These are phyloP conservation scores for Remersonia thermophila DNA, from an alignment of 2,329 filamentous ascomycete genomes.

Conservation along the genomic window DNA sequence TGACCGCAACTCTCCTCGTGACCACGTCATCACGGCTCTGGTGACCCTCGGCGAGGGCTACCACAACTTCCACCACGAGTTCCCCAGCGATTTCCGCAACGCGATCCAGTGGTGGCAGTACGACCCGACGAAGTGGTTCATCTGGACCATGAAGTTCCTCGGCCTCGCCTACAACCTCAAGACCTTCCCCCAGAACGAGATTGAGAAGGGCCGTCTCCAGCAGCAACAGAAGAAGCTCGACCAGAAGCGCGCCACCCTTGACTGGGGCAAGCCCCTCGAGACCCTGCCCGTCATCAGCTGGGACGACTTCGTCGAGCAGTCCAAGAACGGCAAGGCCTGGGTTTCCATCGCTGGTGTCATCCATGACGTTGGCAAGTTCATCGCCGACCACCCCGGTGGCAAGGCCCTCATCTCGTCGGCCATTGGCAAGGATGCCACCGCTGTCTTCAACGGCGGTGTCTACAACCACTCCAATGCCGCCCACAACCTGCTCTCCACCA, in stretches of 20 bases:
- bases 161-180: slow-evolving; percentile 79
- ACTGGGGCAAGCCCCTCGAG: slow-evolving; percentile 79
- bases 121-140: slow-evolving; percentile 83
- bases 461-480: slow-evolving; percentile 85
- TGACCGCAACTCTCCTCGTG: slow-evolving; percentile 81
- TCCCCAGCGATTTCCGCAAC: slow-evolving; percentile 86
- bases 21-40: slow-evolving; percentile 75
- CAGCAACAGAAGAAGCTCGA: slow-evolving; percentile 89
- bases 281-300: slow-evolving; percentile 76
- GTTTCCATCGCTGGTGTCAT: slow-evolving; percentile 73
- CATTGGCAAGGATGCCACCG: slow-evolving; percentile 77
- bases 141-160: slow-evolving; percentile 73
- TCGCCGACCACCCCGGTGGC: slow-evolving; percentile 83
- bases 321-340: slow-evolving; percentile 65
- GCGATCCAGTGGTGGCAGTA: slow-evolving; percentile 87
- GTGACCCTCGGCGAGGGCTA: slow-evolving; percentile 77
- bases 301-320: slow-evolving; percentile 71
- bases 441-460: slow-evolving; percentile 84
- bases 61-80: slow-evolving; percentile 94
- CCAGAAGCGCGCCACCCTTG: slow-evolving; percentile 67
- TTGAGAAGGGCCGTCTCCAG: slow-evolving; percentile 82
- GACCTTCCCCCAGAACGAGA: slow-evolving; percentile 84
- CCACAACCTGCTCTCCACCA: slow-evolving; percentile 78
- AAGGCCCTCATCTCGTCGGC: slow-evolving; percentile 74
- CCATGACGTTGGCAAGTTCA: slow-evolving; percentile 73